Base-by-base conservation (phyloP, 345 rosid species). In the Garcia nutans region DNA sequence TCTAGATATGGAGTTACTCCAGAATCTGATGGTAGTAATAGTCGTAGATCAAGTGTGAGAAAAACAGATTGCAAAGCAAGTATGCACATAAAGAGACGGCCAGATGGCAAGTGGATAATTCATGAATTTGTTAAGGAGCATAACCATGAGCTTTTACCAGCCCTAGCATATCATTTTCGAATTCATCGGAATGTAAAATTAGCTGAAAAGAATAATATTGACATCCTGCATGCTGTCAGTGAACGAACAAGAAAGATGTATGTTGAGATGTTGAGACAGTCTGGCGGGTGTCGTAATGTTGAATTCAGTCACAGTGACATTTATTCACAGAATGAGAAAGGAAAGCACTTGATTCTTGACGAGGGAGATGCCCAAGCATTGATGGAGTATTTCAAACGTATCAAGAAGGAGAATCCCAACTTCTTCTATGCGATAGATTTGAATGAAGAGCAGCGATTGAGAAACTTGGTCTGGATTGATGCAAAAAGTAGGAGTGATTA, bases 31-130 rank as follows among this genome's bases (percentile, higher is more conserved):
- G 60, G 79, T 57, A 77, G 83, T 24, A 83, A 65, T 69, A 75
- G 84, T 71, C 74, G 84, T 26, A 79, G 84, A 64, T 80, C 86
- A 20, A 70, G 78, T 68, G 81, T 80, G 68, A 83, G 74, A 74
- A 83, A 83, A 52, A 80, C 82, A n/a, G 84, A 83, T 57, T 83
- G 86, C 73, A 83, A 80, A 65, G 86, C 86, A 20, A 83, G 86
- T 66, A 83, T 83, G 86, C 86, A 83, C 67, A 84, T 83, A 62
- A 83, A 83, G 72, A 80, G 86, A 63, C 80, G 75, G 44, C 23
- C 76, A 24, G 84, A 80, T 77, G 84, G 82, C 54, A 83, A 80
- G 63, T 83, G 86, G 86, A 75, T 80, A 57, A 83, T 80, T 58
- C 86, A 83, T 80, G 83, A 80, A 62, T 83, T 77, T 79, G 70